Evolutionary conservation across 768 basidiomycete species (phyloP), one percentile per base, ranked within the genome.

Genomic region (Boletus sensibilis): DNA sequence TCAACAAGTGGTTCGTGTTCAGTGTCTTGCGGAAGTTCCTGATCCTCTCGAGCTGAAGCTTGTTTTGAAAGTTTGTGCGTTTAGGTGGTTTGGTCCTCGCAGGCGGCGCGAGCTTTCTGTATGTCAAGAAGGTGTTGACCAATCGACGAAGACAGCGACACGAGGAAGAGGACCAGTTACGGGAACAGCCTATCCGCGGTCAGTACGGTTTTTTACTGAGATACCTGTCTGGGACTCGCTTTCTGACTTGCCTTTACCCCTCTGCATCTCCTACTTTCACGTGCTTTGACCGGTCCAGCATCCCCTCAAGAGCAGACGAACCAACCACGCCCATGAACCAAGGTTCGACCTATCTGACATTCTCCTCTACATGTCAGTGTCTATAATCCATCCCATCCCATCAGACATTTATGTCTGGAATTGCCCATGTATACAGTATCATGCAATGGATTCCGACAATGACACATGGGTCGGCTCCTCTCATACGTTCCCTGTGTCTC

Each of bases 81-180:
- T 57, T 70, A 57, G 70, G 63, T n/a, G 59, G 57, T n/a, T 47
- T 72, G 47, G 65, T 68, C 49, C 56, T 72, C 29, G 60, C 59
- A 4, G 70, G 64, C 11, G 70, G 70, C 16, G 68, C 59, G 0
- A 63, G 70, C 42, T 72, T 72, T 55, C 46, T 72, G 38, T 71
- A 67, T 25, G 70, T 68, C 52, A 72, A 72, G 50, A 70, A 55
- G 16, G 52, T 71, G 25, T 54, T 72, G 60, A 59, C 42, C 7
- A 58, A 64, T 13, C 66, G 72, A 37, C 63, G 70, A 48, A 58
- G 63, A 48, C 70, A 52, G 29, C 62, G 33, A 12, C 52, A 60
- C 51, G 60, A 62, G 12, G 55, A 70, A 21, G 55, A 59, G 31
- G 62, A 62, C 48, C 64, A 35, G 33, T 5, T 55, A 29, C 55